Conservation (phyloP, 306 rosid species). For the Sphenostylis stenocarpa region DNA sequence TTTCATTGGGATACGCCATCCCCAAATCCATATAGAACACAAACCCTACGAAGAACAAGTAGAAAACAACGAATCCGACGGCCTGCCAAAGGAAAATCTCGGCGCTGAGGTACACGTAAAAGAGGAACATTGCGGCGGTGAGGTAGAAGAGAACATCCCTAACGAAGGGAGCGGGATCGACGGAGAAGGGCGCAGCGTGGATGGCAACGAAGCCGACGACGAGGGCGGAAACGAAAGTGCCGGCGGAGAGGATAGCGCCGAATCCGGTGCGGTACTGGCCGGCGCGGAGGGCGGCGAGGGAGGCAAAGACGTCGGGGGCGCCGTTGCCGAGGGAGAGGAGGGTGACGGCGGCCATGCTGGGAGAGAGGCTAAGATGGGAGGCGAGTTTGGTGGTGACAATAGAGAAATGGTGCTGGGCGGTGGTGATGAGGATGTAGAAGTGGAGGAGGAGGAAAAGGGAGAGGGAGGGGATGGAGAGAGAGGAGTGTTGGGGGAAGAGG, state of each 20-base stretch:
- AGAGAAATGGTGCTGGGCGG: conserved; percentile 87
- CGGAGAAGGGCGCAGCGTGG: conserved; percentile 78
- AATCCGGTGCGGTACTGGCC: conserved; percentile 86
- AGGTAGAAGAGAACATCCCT: conserved; percentile 82
- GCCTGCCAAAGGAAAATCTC: conserved; percentile 98
- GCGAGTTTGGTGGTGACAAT: conserved; percentile 75
- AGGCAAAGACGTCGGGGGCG: conserved; percentile 85
- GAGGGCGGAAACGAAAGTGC: conserved; percentile 84
- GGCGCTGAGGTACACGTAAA: conserved; percentile 85
- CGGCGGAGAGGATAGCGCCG: conserved; percentile 91
- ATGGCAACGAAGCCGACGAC: conserved; percentile 93
- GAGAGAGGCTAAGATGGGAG: conserved; percentile 65
- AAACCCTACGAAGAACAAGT: conserved; percentile 76
- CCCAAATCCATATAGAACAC: conserved; percentile 96
- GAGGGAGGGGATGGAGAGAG: conserved; percentile 55
- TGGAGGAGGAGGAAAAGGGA: conserved; percentile 61
- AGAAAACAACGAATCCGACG: conserved; percentile 72
- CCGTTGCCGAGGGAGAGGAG: conserved; percentile 91
- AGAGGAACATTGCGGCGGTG: conserved; percentile 70
- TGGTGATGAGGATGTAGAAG: conserved; percentile 89
- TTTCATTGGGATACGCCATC: conserved; percentile 35
- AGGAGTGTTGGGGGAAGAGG: conserved; percentile 38
- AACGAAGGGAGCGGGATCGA: conserved; percentile 73
- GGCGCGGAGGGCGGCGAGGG: conserved; percentile 81
- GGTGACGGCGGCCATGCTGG: conserved; percentile 90